Conservation (phyloP, 805 yeast species). For the Maudiozyma bulderi region DNA sequence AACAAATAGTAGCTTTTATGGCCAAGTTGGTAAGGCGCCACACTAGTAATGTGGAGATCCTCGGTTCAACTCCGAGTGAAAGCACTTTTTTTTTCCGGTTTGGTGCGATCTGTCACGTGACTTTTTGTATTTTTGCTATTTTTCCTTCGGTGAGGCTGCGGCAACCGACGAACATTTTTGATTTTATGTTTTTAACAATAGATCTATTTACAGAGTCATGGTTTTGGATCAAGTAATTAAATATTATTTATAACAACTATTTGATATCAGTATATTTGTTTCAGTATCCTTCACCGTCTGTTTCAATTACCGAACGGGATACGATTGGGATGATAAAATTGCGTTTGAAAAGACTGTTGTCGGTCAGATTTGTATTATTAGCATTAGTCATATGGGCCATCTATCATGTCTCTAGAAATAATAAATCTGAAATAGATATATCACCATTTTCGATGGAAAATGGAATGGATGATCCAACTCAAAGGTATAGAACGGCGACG, state of each 20-base stretch:
- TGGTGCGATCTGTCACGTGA: background rate
- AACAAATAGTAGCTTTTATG: slow-evolving; percentile 36
- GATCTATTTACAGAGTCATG: too few relatives aligned
- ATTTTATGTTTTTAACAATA: too few relatives aligned
- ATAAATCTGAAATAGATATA: background rate
- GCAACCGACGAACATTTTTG: too few relatives aligned
- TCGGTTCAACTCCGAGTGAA: slow-evolving; percentile 69
- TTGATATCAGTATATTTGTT: too few relatives aligned
- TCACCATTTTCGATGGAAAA: too few relatives aligned
- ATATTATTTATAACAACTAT: too few relatives aligned
- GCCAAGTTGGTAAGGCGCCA: slow-evolving; percentile 79
- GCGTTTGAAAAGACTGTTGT: background rate
- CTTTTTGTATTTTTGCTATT: too few relatives aligned
- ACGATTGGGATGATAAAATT: background rate
- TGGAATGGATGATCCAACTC: too few relatives aligned
- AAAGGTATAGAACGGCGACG: background rate
- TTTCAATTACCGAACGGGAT: too few relatives aligned
- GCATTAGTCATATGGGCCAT: background rate
- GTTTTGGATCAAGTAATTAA: too few relatives aligned
- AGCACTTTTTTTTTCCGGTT: slow-evolving; percentile 31
- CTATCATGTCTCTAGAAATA: background rate
- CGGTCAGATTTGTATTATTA: background rate
- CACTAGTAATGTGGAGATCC: slow-evolving; percentile 85
- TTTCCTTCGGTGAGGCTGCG: background rate
- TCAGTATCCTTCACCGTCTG: too few relatives aligned